phyloP scores from a whole-genome alignment of 495 filamentous ascomycete species.

The Hamigera avellanea region DNA sequence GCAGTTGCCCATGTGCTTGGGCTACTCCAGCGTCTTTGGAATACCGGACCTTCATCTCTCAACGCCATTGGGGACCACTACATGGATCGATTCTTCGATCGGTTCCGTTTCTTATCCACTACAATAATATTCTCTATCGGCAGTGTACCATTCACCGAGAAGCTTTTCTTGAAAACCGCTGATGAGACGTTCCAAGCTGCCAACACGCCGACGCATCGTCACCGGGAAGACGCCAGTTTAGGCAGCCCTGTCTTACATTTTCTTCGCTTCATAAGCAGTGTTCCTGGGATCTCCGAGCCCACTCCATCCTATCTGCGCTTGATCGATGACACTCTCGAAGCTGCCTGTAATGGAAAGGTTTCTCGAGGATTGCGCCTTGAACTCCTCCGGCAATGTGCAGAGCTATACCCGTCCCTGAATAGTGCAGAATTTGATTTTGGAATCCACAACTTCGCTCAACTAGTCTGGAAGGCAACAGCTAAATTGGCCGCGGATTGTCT shows the following conservation, averaged over 20 bases:
- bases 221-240: constrained; percentile 13
- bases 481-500: constrained; percentile 21
- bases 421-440: constrained; percentile 4
- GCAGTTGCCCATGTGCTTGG: constrained; percentile 63
- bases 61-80: constrained; percentile 17
- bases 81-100: constrained; percentile 42
- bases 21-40: constrained; percentile 58
- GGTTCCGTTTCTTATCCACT: constrained; percentile 47
- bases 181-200: constrained; percentile 31
- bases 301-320: constrained; percentile 18
- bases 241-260: constrained; percentile 32
- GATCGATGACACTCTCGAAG: constrained; percentile 26
- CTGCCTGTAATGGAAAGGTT: constrained; percentile 39
- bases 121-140: constrained; percentile 57
- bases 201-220: constrained; percentile 37
- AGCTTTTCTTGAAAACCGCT: constrained; percentile 37
- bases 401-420: constrained; percentile 9
- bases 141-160: constrained; percentile 67
- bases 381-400: constrained; percentile 29
- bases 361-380: constrained; percentile 34
- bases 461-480: constrained; percentile 27
- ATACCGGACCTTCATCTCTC: constrained; percentile 22
- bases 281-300: constrained; percentile 9
- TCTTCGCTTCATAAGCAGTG: constrained; percentile 21
- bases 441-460: constrained; percentile 7